Conservation (phyloP, 2,329 filamentous ascomycete species). For the Dothiorella sarmentorum region DNA sequence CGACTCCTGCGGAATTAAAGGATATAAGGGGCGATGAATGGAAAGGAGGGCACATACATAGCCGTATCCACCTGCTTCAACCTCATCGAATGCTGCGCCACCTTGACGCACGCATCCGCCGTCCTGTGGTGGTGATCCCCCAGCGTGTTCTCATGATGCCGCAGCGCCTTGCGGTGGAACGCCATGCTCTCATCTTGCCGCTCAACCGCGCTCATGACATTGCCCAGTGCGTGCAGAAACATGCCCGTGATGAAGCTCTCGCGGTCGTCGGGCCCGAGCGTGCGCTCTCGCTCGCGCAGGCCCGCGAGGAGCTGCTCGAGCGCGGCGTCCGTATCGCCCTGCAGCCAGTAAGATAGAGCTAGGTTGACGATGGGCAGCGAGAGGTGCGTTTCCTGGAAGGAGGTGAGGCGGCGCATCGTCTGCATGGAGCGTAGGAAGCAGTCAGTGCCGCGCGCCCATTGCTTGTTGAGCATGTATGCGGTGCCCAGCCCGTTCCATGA, state of each 20-base stretch:
- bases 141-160: conserved; percentile 18
- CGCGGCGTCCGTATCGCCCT: conserved; percentile 16
- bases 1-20: neutral
- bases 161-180: conserved; percentile 18
- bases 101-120: conserved; percentile 19
- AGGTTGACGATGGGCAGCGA: conserved; percentile 24
- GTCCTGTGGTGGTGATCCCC: conserved; percentile 21
- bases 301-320: conserved; percentile 11
- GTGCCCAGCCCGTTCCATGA: conserved; percentile 23
- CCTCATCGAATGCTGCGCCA: conserved; percentile 18
- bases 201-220: conserved; percentile 21
- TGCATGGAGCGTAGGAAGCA: conserved; percentile 20
- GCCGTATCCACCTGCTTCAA: too few relatives aligned
- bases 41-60: neutral
- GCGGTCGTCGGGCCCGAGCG: conserved; percentile 19
- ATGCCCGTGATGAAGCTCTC: conserved; percentile 23
- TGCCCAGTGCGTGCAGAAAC: conserved; percentile 23
- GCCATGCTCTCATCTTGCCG: conserved; percentile 17
- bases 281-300: conserved; percentile 9
- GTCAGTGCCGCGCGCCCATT: conserved; percentile 19
- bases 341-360: conserved; percentile 23
- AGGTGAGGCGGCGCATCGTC: conserved; percentile 15
- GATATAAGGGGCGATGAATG: neutral
- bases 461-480: conserved; percentile 22
- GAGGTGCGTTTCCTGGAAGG: conserved; percentile 18